Conservation (phyloP, 78 protist genomes). For the Guillardia theta region DNA sequence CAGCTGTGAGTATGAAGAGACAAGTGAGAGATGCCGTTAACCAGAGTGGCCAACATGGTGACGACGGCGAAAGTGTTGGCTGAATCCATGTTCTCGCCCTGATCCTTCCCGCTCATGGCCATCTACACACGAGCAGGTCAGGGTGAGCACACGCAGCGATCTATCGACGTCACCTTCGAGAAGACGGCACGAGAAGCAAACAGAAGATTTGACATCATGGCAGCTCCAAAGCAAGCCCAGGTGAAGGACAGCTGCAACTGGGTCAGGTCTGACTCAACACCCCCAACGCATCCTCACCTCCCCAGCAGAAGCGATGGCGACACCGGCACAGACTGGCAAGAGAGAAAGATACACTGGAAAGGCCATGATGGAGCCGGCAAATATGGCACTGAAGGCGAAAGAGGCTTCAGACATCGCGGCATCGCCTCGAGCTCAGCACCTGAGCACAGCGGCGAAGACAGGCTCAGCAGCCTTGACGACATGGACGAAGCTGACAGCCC, state of each 20-base stretch:
- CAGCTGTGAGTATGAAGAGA: too few relatives aligned
- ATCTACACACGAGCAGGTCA: neutral
- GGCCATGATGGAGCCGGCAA: neutral
- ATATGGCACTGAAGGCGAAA: neutral
- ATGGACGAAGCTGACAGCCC: conserved; percentile 23
- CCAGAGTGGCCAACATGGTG: neutral
- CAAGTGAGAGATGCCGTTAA: too few relatives aligned
- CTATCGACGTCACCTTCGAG: neutral
- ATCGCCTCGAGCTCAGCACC: too few relatives aligned
- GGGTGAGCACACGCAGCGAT: neutral
- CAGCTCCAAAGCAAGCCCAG: conserved; percentile 26
- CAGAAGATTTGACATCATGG: conserved; percentile 18
- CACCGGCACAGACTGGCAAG: conserved; percentile 26
- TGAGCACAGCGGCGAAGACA: conserved; percentile 8
- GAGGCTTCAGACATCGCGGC: neutral
- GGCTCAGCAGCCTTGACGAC: conserved; percentile 12
- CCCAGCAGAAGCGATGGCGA: conserved; percentile 36
- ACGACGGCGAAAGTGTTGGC: conserved; percentile 31
- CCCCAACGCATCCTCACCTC: too few relatives aligned
- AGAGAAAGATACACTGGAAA: neutral
- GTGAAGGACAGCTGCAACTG: conserved; percentile 18
- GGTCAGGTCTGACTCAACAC: too few relatives aligned
- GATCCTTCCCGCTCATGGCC: neutral
- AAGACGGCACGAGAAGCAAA: conserved; percentile 10
- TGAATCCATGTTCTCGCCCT: conserved; percentile 40